These are phyloP conservation scores for Globisporangium abappressorium DNA, from an alignment of 352 stramenopile genomes.

Conservation along the genomic window DNA sequence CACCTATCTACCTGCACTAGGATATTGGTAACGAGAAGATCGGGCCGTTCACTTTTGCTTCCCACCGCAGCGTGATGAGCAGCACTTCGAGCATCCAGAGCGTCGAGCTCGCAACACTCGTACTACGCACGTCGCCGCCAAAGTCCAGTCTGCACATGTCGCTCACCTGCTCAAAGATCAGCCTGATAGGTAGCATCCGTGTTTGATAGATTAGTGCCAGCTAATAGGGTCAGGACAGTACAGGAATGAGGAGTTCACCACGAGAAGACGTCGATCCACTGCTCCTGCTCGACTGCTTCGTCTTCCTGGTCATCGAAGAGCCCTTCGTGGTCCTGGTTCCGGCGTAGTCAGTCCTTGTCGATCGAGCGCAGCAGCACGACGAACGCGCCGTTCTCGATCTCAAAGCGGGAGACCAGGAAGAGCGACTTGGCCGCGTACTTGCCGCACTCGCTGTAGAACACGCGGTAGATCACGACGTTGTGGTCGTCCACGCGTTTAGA, in stretches of 20 bases:
- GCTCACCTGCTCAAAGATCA: constrained; percentile 38
- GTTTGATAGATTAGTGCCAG: not conserved
- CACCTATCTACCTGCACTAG: not conserved
- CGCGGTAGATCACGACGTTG: constrained; percentile 53
- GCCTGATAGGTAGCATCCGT: constrained; percentile 21
- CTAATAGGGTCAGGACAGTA: not conserved
- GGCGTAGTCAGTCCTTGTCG: constrained; percentile 20
- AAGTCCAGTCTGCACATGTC: constrained; percentile 42
- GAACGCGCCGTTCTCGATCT: constrained; percentile 26
- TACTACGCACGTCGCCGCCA: constrained; percentile 43
- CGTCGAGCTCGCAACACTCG: constrained; percentile 32
- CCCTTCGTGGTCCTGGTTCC: constrained; percentile 1
- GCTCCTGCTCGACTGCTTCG: not conserved
- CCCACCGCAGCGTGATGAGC: constrained; percentile 57
- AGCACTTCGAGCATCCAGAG: constrained; percentile 70
- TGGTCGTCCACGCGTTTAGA: constrained; percentile 47
- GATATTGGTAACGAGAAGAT: constrained; percentile 24
- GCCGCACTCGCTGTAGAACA: constrained; percentile 28
- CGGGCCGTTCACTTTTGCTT: constrained; percentile 44
- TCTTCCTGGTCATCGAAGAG: not conserved
- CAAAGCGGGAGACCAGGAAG: constrained; percentile 39
- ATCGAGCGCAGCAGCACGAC: constrained; percentile 48
- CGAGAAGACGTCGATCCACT: constrained; percentile 5
- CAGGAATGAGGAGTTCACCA: not conserved
- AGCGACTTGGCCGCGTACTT: constrained; percentile 35